Conservation (phyloP, 2,329 filamentous ascomycete genomes). For the Ascochyta clinopodiicola region DNA sequence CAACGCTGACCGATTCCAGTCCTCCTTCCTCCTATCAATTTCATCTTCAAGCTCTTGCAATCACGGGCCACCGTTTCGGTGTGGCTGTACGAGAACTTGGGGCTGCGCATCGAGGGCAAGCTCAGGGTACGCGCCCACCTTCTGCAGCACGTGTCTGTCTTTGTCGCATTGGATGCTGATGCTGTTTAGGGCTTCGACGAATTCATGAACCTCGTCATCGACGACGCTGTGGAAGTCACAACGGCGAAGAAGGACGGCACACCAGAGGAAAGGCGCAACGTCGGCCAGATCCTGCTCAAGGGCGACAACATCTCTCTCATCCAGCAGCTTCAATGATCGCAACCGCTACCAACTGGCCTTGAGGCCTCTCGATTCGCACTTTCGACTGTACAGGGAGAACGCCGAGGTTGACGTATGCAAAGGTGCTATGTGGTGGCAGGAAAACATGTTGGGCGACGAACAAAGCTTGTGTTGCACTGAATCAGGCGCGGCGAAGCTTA, state of each 20-base stretch:
- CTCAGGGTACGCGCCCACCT: constrained; percentile 71
- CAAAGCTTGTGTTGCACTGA: neutral
- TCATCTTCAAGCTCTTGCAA: constrained; percentile 91
- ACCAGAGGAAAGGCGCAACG: constrained; percentile 75
- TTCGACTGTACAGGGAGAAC: constrained; percentile 13
- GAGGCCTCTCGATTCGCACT: constrained; percentile 5
- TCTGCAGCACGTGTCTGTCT: neutral
- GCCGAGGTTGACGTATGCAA: constrained; percentile 3
- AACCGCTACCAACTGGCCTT: neutral
- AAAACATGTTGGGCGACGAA: constrained; percentile 1
- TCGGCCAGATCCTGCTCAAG: constrained; percentile 87
- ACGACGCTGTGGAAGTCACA: constrained; percentile 93
- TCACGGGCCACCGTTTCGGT: constrained; percentile 85
- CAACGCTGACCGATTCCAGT: constrained; percentile 51
- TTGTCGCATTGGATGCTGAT: constrained; percentile 22
- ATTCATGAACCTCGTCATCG: constrained; percentile 98
- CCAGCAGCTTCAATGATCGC: constrained; percentile 50
- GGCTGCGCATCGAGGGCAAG: constrained; percentile 93
- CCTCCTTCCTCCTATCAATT: constrained; percentile 79
- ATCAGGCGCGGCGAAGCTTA: constrained; percentile 48
- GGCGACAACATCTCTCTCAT: constrained; percentile 88
- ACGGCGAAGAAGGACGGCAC: constrained; percentile 76
- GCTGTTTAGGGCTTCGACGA: constrained; percentile 85
- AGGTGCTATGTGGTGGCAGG: constrained; percentile 5
- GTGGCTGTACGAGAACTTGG: constrained; percentile 96